These are phyloP conservation scores for Pseudocercospora cruenta DNA, from an alignment of 2,329 filamentous ascomycete species.

Conservation along the genomic window DNA sequence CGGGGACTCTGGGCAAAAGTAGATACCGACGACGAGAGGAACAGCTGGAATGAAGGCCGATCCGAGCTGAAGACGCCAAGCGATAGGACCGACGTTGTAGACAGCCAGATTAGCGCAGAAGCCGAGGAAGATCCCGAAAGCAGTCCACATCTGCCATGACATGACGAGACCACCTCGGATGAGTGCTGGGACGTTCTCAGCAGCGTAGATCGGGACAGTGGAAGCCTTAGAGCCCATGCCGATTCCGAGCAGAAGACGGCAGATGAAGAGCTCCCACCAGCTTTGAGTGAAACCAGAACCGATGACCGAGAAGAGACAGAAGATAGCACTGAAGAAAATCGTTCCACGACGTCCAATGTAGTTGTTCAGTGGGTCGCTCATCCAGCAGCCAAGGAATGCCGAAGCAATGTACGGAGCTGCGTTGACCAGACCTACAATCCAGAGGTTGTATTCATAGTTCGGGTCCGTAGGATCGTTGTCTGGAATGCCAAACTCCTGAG, in stretches of 20 bases:
- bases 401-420: constrained; percentile 53
- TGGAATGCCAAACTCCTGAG: constrained; percentile 24
- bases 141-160: constrained; percentile 44
- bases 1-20: constrained; percentile 51
- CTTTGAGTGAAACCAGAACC: constrained; percentile 64
- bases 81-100: constrained; percentile 57
- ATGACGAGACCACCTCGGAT: constrained; percentile 49
- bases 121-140: constrained; percentile 68
- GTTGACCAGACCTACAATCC: constrained; percentile 3
- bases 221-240: constrained; percentile 45
- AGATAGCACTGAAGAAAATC: constrained; percentile 41
- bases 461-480: neutral
- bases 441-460: neutral
- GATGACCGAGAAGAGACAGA: constrained; percentile 66
- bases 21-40: constrained; percentile 55
- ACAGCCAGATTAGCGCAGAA: neutral
- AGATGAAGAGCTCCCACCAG: constrained; percentile 72
- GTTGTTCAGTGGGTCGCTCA: constrained; percentile 53
- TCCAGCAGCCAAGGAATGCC: constrained; percentile 44
- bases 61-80: constrained; percentile 65
- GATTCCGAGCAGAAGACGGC: constrained; percentile 71
- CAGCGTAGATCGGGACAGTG: constrained; percentile 46
- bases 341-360: constrained; percentile 40
- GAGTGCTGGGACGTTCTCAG: constrained; percentile 50
- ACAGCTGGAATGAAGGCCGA: constrained; percentile 69